Percentiles rank a stretch among this genome's conserved stretches.
Conservation (phyloP, 2,329 filamentous ascomycete genomes). For the Xylariaceae sp. region DNA sequence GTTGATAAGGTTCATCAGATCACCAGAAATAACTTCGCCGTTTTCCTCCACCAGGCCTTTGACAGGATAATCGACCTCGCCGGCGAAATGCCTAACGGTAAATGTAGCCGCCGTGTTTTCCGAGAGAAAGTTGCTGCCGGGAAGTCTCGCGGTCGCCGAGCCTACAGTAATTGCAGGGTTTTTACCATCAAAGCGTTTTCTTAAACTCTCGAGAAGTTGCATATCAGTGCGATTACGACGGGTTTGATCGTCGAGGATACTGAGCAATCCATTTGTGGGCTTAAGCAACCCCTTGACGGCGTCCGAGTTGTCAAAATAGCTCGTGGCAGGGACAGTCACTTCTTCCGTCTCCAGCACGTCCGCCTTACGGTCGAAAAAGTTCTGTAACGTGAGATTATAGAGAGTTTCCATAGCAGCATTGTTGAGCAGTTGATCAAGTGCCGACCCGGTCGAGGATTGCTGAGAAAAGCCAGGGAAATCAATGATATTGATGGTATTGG, state of each 20-base stretch:
- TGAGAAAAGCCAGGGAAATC: constrained; percentile 96
- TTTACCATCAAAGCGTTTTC: constrained; percentile 90
- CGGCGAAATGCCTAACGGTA: constrained; percentile 90
- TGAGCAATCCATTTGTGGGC: constrained; percentile 83
- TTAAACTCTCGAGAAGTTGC: constrained; percentile 83
- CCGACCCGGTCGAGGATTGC: constrained; percentile 73
- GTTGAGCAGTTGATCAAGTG: constrained; percentile 86
- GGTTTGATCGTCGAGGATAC: constrained; percentile 94
- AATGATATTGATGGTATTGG: constrained; percentile 89
- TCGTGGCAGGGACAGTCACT: constrained; percentile 81
- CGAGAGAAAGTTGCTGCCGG: constrained; percentile 84
- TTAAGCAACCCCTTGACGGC: constrained; percentile 89
- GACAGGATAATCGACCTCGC: constrained; percentile 90
- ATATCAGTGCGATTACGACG: constrained; percentile 80
- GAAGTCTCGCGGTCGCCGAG: constrained; percentile 66
- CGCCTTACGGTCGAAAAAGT: constrained; percentile 91
- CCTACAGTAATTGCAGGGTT: constrained; percentile 83
- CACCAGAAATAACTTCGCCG: constrained; percentile 89
- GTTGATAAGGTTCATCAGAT: constrained; percentile 90
- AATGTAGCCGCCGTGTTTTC: constrained; percentile 76
- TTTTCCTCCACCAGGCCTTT: constrained; percentile 90
- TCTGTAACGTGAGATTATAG: constrained; percentile 89
- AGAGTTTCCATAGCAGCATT: constrained; percentile 90
- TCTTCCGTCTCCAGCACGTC: constrained; percentile 93
- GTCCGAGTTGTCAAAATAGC: constrained; percentile 97